These are phyloP conservation scores for Mycena leptocephala DNA, from an alignment of 768 basidiomycete species.

Conservation along the genomic window DNA sequence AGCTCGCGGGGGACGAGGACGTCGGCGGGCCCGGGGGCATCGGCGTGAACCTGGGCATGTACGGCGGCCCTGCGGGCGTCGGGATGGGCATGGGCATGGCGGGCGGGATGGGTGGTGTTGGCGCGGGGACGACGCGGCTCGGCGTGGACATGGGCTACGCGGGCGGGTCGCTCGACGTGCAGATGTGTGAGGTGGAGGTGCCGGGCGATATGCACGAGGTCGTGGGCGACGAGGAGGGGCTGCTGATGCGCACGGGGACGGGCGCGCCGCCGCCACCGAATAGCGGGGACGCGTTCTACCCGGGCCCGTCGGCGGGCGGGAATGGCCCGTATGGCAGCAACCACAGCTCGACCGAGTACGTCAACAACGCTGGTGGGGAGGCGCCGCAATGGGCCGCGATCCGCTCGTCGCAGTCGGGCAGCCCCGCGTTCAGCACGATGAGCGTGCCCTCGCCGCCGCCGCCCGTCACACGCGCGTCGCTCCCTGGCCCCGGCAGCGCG, in stretches of 20 bases:
- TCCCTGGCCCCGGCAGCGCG: neutral
- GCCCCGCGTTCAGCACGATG: conserved; percentile 1
- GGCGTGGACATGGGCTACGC: conserved; percentile 44
- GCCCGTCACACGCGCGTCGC: neutral
- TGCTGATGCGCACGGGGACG: conserved; percentile 54
- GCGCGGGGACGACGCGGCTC: conserved; percentile 38
- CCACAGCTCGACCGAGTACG: conserved; percentile 28
- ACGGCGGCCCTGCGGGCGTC: conserved; percentile 37
- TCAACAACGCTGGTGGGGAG: neutral
- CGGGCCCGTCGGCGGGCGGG: conserved; percentile 30
- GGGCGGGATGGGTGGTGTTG: conserved; percentile 35
- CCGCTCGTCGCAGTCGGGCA: neutral
- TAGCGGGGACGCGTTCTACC: conserved; percentile 33
- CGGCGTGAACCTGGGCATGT: conserved; percentile 42
- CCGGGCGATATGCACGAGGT: conserved; percentile 70
- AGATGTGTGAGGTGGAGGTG: conserved; percentile 76
- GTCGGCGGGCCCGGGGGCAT: conserved; percentile 42
- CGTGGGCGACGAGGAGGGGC: conserved; percentile 71
- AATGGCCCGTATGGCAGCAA: conserved; percentile 38
- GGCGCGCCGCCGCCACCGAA: conserved; percentile 32
- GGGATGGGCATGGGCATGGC: conserved; percentile 46
- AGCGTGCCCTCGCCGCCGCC: conserved; percentile 6
- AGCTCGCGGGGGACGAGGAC: conserved; percentile 46
- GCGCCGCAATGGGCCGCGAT: neutral
- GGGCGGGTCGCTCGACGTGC: conserved; percentile 58